Base-by-base conservation (phyloP, 1,139 yeast species). In the Hyphopichia buzzinii region DNA sequence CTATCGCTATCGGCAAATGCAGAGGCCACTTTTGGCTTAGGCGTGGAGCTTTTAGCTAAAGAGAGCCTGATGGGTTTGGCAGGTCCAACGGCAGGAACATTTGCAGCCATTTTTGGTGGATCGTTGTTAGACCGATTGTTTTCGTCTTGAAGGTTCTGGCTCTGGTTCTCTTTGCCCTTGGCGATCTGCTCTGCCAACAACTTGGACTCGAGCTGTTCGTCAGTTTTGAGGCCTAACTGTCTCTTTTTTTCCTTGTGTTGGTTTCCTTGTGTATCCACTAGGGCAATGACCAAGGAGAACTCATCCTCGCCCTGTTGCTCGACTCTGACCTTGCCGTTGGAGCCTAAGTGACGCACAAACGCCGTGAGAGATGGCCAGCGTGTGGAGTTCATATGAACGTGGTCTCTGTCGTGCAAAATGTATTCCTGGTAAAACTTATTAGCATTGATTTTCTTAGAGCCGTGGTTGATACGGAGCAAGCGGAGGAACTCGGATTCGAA, bases 361-460 rank as follows among this genome's bases (percentile, higher is more conserved):
- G 77, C 75, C 0, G 92, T 75, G 29, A 94, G 60, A 4, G 84
- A 76, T 3, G 73, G 57, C 90, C 95, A 92, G 43, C 71, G 69
- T 1, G 98, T 92, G 3, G 97, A 81, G 54, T 88, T 89, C 84
- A 92, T 79, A 56, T 90, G 98, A 4, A 89, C 67, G 57, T 92
- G 97, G 39, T 86, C 79, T 50, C 79, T 77, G 54, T 89, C 87
- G 44, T 76, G 76, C 38, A 74, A 62, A 36, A 85, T 84, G 52
- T 84, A 85, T 55, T 90, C 97, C 50, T 90, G 96, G 62, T 92
- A 92, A 54, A 88, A 88, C 52, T 79, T 75, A 59, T 94, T 92
- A 8, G 92, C 94, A 43, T 81, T 82, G 35, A 90, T 74, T 40
- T 67, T 64, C 55, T 88, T 89, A 37, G 87, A 89, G 2, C 97